Conservation (phyloP, 2,329 filamentous ascomycete species). For the Drechslerella dactyloides region DNA sequence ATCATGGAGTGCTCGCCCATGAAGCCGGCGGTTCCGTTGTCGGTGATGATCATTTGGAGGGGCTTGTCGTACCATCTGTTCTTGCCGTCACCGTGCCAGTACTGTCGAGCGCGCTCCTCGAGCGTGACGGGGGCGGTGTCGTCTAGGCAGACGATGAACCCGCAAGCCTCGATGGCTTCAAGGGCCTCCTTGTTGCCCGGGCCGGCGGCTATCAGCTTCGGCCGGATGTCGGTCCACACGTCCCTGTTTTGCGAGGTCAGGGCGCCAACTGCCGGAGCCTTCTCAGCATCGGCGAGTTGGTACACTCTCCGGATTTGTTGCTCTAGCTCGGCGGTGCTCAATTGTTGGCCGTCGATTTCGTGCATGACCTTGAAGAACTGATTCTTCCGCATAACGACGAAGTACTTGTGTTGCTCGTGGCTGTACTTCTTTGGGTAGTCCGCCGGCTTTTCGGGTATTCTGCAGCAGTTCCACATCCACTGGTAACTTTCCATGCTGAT, state of each 20-base stretch:
- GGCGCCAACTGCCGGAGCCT: slow-evolving; percentile 75
- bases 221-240: slow-evolving; percentile 76
- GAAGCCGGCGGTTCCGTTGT: slow-evolving; percentile 97
- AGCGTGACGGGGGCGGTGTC: slow-evolving; percentile 89
- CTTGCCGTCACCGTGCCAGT: slow-evolving; percentile 96
- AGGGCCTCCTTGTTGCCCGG: slow-evolving; percentile 78
- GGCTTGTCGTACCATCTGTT: slow-evolving; percentile 99
- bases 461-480: slow-evolving; percentile 97
- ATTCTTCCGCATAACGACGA: slow-evolving; percentile 91
- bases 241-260: slow-evolving; percentile 94
- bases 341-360: slow-evolving; percentile 79
- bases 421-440: slow-evolving; percentile 86
- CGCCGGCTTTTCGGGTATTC: slow-evolving; percentile 79
- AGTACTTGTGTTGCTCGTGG: slow-evolving; percentile 77
- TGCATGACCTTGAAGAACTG: slow-evolving; percentile 93
- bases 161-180: slow-evolving; percentile 81
- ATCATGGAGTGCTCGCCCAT: slow-evolving; percentile 99
- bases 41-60: slow-evolving; percentile 95
- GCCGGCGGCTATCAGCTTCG: slow-evolving; percentile 72
- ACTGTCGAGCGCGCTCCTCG: slow-evolving; percentile 91
- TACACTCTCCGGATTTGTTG: slow-evolving; percentile 86
- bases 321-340: slow-evolving; percentile 89
- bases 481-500: slow-evolving; percentile 98
- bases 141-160: slow-evolving; percentile 92
- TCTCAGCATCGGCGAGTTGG: slow-evolving; percentile 67